phyloP scores from a whole-genome alignment of 257 asterid species.

The Plantago major region DNA sequence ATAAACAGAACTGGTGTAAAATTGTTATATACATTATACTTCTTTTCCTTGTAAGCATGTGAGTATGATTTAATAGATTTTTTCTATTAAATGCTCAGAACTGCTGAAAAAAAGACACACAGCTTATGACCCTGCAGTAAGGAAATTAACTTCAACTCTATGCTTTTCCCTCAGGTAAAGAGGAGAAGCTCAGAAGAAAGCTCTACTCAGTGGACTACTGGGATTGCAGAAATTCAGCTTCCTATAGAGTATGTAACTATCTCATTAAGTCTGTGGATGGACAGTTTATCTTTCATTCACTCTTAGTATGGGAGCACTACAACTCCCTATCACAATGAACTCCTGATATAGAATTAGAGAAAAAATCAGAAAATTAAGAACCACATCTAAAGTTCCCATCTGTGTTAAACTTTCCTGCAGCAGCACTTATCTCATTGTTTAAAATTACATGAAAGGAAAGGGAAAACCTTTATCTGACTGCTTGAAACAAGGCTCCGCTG shows the following conservation, averaged over 20 bases:
- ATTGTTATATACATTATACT: too few relatives aligned
- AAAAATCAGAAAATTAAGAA: neutral
- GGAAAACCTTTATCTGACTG: neutral
- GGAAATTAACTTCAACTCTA: conserved; percentile 7
- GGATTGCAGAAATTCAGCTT: conserved; percentile 96
- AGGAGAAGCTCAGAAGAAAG: conserved; percentile 83
- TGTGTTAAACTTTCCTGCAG: neutral
- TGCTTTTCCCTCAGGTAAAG: conserved; percentile 56
- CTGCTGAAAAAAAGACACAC: neutral
- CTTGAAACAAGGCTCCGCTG: too few relatives aligned
- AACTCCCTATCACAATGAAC: neutral
- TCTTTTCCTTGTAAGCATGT: too few relatives aligned
- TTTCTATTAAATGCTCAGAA: too few relatives aligned
- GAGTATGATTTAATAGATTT: too few relatives aligned
- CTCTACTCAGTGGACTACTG: conserved; percentile 99
- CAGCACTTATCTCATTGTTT: neutral
- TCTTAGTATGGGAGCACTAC: neutral
- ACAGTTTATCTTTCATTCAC: conserved; percentile 7
- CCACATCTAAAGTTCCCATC: conserved; percentile 7
- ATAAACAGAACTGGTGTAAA: too few relatives aligned
- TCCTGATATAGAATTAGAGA: too few relatives aligned
- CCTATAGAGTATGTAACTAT: conserved; percentile 75
- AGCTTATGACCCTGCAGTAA: neutral
- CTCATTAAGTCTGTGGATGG: neutral
- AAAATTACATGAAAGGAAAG: neutral